Base-by-base conservation (phyloP, 768 basidiomycete species). In the Trichaptum fuscoviolaceum region DNA sequence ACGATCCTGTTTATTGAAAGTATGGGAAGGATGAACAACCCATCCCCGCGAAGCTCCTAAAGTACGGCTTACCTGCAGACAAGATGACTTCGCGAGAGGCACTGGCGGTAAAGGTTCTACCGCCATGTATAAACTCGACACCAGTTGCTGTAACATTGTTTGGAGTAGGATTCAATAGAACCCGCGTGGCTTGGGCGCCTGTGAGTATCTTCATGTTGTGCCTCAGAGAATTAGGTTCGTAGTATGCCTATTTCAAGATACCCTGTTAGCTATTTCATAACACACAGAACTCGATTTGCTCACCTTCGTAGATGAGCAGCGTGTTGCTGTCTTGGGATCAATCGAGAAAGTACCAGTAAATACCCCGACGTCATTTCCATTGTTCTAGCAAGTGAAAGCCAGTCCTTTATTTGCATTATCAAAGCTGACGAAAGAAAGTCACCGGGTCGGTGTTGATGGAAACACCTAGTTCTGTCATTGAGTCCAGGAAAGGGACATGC, bases 131-230 rank as follows among this genome's bases (percentile, higher is more conserved):
- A 59, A 70, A 76, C 57, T 71, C 72, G 23, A 74, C 69, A 2
- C 70, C 75, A 17, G 69, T 59, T 0, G 75, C 71, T 34, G 68
- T 65, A 17, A 35, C 20, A 26, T 62, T 27, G 6, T 52, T 63
- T 2, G 66, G 63, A 8, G 59, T 58, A 18, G 63, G 34, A 27
- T 25, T 34, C 20, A 65, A 30, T 23, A 64, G 63, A 23, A 75
- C 68, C 58, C 70, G 70, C 17, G 79, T 70, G 36, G 67, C 70
- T 27, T 70, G 68, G 35, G 72, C 73, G 2, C 71, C 70, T 7
- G 73, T 72, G 23, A 77, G 66, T 7, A 73, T 69, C 2, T 67
- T 61, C 26, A 74, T 69, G 61, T 76, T 76, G 7, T 65, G 67
- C n/a, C 64, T 35, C 20, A 26, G 42, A 17, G 35, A 7, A 42